phyloP scores from a whole-genome alignment of 495 filamentous ascomycete genomes.

The Cercophora scortea region DNA sequence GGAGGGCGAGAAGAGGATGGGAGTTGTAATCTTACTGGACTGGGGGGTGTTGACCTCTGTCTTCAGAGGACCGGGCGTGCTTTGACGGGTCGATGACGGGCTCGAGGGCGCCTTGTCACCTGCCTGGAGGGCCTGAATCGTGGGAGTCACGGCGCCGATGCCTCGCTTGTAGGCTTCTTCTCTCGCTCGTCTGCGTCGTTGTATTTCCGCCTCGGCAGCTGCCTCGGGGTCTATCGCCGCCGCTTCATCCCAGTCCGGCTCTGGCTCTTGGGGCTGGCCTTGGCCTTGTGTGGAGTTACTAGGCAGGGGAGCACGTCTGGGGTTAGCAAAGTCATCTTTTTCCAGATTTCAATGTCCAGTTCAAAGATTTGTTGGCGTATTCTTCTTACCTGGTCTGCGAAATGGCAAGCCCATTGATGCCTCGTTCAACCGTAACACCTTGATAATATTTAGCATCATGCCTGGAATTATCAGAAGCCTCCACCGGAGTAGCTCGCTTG shows the following conservation, averaged over 20 bases:
- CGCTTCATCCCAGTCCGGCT: constrained; percentile 36
- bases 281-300: constrained; percentile 1
- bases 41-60: constrained; percentile 32
- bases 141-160: constrained; percentile 62
- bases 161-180: constrained; percentile 79
- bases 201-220: constrained; percentile 53
- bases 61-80: constrained; percentile 25
- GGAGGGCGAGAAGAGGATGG: neutral
- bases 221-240: constrained; percentile 60
- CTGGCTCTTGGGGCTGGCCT: constrained; percentile 16
- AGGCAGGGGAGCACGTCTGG: too few species aligned
- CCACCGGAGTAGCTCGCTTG: constrained; percentile 23
- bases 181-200: constrained; percentile 77
- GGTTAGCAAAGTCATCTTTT: constrained; percentile 8
- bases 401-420: constrained; percentile 21
- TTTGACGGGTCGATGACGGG: constrained; percentile 40
- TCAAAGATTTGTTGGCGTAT: too few species aligned
- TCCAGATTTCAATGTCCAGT: neutral
- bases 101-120: constrained; percentile 49
- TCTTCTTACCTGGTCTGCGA: constrained; percentile 15
- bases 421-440: constrained; percentile 52
- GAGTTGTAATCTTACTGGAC: constrained; percentile 25
- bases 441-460: constrained; percentile 57
- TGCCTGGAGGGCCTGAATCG: constrained; percentile 70
- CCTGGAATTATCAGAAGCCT: constrained; percentile 37